Conservation (phyloP, 2,329 filamentous ascomycete genomes). For the Epichloe typhina region DNA sequence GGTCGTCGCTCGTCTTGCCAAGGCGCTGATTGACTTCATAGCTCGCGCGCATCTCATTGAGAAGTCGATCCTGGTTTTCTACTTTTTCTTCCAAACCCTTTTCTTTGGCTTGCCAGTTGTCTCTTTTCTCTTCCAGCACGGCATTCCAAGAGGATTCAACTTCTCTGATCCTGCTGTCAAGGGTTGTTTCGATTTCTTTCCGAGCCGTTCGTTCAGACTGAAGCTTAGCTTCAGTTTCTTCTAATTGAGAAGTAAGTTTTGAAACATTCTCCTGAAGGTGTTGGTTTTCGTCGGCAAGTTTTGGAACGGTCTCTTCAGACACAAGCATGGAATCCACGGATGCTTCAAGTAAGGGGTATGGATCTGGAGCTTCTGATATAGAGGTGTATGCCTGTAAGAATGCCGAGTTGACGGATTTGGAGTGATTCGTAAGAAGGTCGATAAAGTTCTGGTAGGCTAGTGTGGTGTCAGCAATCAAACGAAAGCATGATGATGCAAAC, state of each 20-base stretch:
- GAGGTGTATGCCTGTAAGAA: conserved; percentile 90
- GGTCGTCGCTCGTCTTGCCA: conserved; percentile 55
- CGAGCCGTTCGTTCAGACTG: conserved; percentile 63
- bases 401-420: conserved; percentile 82
- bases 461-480: conserved; percentile 9
- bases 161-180: conserved; percentile 74
- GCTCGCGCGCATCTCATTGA: conserved; percentile 92
- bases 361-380: conserved; percentile 88
- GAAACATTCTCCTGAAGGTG: conserved; percentile 70
- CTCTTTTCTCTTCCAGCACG: conserved; percentile 82
- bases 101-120: conserved; percentile 94
- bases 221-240: conserved; percentile 68
- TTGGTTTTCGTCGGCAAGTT: conserved; percentile 76
- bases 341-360: conserved; percentile 89
- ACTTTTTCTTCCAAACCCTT: conserved; percentile 83
- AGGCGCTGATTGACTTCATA: conserved; percentile 93
- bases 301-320: conserved; percentile 84
- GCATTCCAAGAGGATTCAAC: conserved; percentile 83
- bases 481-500: not conserved
- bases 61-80: conserved; percentile 79
- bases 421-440: conserved; percentile 89
- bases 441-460: conserved; percentile 94
- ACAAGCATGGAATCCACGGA: conserved; percentile 88
- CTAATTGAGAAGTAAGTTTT: conserved; percentile 65
- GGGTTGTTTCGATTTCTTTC: conserved; percentile 60